phyloP scores from a whole-genome alignment of 331 rosid species.

The Telfairia occidentalis region DNA sequence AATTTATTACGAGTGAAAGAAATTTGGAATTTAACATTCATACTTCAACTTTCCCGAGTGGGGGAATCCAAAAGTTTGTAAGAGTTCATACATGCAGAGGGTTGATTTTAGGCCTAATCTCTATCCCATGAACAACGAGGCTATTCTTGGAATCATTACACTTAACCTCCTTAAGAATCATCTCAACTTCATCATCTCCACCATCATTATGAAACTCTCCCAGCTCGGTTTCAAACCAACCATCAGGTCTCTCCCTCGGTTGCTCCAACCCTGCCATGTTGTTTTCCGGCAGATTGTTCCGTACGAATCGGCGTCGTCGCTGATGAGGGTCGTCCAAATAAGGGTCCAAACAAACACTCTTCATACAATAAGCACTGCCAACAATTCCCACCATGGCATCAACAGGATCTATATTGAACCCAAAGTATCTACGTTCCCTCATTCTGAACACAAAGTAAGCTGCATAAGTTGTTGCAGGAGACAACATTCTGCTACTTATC shows the following conservation, averaged over 20 bases:
- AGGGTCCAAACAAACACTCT: slow-evolving; percentile 4
- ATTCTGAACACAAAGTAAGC: slow-evolving; percentile 14
- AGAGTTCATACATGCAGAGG: not conserved
- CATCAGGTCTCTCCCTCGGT: slow-evolving; percentile 7
- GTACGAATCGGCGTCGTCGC: not conserved
- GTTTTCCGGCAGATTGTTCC: not conserved
- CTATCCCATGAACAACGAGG: slow-evolving; percentile 50
- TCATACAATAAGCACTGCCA: not conserved
- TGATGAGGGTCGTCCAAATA: not conserved
- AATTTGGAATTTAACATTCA: no score
- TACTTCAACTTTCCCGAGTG: no score
- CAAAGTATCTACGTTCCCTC: not conserved
- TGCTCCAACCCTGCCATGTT: not conserved
- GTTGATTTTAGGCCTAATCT: slow-evolving; percentile 37
- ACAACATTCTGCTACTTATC: slow-evolving; percentile 1
- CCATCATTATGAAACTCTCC: slow-evolving; percentile 23
- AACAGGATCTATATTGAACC: not conserved
- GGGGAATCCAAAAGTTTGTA: no score
- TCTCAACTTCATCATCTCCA: slow-evolving; percentile 34
- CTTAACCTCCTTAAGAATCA: slow-evolving; percentile 27
- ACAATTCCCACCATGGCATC: not conserved
- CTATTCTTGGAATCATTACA: slow-evolving; percentile 45
- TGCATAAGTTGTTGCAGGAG: slow-evolving; percentile 6
- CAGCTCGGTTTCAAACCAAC: slow-evolving; percentile 38
- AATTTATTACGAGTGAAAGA: no score